Conservation (phyloP, 306 rosid species). For the Pyrus bretschneideri region DNA sequence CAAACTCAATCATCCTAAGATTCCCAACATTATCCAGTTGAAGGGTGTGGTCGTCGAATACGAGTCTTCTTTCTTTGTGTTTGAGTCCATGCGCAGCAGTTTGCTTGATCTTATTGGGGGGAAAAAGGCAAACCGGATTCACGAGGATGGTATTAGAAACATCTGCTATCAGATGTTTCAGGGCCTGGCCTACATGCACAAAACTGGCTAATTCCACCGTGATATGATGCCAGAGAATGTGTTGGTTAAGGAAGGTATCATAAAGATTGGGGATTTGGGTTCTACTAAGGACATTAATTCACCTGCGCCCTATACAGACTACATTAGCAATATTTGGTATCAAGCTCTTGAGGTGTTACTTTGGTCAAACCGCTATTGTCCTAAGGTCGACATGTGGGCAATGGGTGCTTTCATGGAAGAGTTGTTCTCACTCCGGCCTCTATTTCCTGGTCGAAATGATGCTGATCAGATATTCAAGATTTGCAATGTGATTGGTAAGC, state of each 20-base stretch:
- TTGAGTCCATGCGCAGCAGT: neutral
- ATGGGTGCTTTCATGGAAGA: neutral
- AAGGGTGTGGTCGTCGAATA: neutral
- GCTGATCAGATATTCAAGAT: neutral
- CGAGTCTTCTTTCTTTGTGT: neutral
- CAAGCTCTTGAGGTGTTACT: neutral
- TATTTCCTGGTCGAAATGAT: no score
- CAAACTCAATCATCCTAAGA: neutral
- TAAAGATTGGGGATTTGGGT: neutral
- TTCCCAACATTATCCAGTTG: neutral
- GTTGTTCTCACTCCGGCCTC: neutral
- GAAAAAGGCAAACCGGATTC: neutral
- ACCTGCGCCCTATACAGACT: neutral
- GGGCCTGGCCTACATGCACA: neutral
- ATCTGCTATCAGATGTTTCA: neutral
- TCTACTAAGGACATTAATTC: neutral
- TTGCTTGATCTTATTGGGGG: neutral
- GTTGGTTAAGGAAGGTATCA: neutral
- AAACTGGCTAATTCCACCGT: neutral
- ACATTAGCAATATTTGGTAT: neutral
- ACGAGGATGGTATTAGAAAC: neutral
- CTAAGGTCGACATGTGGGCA: neutral
- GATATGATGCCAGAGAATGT: neutral
- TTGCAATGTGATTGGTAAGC: neutral
- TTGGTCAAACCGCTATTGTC: neutral